phyloP scores from a whole-genome alignment of 2,329 filamentous ascomycete genomes.

The Fusarium aywerte region DNA sequence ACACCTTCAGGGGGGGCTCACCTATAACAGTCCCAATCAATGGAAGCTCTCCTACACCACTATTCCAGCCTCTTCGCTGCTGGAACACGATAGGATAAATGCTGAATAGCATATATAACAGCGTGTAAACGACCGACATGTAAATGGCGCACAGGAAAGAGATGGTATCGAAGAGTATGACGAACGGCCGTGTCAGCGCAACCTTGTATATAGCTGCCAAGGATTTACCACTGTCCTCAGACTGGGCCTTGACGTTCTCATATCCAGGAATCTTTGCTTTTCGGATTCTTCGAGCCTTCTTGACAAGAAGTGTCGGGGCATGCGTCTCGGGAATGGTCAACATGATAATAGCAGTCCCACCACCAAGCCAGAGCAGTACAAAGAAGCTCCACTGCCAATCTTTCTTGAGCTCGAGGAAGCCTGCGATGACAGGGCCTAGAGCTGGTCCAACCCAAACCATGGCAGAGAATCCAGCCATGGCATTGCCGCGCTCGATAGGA shows the following conservation, averaged over 20 bases:
- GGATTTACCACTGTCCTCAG: constrained; percentile 17
- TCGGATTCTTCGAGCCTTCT: constrained; percentile 28
- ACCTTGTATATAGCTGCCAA: constrained; percentile 66
- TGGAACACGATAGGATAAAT: constrained; percentile 73
- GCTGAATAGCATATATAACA: constrained; percentile 78
- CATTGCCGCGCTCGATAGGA: constrained; percentile 80
- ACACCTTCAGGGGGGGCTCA: not conserved
- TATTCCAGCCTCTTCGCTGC: constrained; percentile 52
- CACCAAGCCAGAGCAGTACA: constrained; percentile 72
- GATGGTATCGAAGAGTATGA: constrained; percentile 82
- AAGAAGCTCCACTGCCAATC: constrained; percentile 67
- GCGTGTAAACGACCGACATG: constrained; percentile 80
- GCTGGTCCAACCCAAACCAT: constrained; percentile 80
- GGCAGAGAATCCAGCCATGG: constrained; percentile 83
- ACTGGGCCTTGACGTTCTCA: constrained; percentile 25
- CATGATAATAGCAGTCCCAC: constrained; percentile 80
- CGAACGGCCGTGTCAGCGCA: constrained; percentile 74
- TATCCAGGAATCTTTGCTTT: constrained; percentile 34
- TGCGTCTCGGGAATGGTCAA: constrained; percentile 89
- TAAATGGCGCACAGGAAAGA: constrained; percentile 82
- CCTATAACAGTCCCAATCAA: constrained; percentile 37
- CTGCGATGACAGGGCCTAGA: constrained; percentile 63
- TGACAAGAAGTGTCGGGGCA: constrained; percentile 74
- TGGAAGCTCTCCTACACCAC: constrained; percentile 33
- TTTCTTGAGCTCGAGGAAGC: constrained; percentile 72